These are phyloP conservation scores for Globisporangium radiosum DNA, from an alignment of 352 stramenopile species.

Conservation along the genomic window DNA sequence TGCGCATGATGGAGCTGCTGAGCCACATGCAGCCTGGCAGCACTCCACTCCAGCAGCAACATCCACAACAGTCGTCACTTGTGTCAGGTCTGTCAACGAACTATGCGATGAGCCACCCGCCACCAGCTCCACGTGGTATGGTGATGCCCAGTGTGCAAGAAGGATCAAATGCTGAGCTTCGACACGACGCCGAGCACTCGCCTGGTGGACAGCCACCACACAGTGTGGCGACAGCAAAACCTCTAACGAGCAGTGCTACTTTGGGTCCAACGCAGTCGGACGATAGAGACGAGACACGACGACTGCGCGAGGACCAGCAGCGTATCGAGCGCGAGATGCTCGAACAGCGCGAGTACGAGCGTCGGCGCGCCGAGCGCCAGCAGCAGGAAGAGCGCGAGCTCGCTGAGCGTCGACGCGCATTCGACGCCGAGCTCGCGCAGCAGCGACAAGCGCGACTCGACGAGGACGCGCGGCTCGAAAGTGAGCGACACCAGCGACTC, in stretches of 20 bases:
- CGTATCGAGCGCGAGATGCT: conserved; percentile 38
- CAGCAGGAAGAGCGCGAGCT: conserved; percentile 34
- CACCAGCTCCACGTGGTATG: no score
- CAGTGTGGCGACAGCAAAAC: no score
- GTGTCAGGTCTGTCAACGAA: neutral
- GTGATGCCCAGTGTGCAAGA: no score
- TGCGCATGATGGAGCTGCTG: conserved; percentile 73
- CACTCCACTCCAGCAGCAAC: no score
- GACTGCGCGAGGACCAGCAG: conserved; percentile 18
- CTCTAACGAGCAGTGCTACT: no score
- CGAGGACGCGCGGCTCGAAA: conserved; percentile 27
- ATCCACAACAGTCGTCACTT: no score
- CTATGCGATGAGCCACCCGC: no score
- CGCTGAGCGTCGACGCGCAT: conserved; percentile 24
- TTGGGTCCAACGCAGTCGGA: neutral
- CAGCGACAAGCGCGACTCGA: conserved; percentile 27
- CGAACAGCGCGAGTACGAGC: conserved; percentile 45
- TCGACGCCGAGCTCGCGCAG: conserved; percentile 37
- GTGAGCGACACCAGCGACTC: conserved; percentile 16
- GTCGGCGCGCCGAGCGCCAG: conserved; percentile 25
- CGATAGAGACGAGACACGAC: conserved; percentile 1
- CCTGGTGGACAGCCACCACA: no score
- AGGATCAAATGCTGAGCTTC: no score
- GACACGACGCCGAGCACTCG: no score
- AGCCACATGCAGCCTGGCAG: conserved; percentile 16